phyloP scores from a whole-genome alignment of 768 basidiomycete genomes.

The Lentinula detonsa region DNA sequence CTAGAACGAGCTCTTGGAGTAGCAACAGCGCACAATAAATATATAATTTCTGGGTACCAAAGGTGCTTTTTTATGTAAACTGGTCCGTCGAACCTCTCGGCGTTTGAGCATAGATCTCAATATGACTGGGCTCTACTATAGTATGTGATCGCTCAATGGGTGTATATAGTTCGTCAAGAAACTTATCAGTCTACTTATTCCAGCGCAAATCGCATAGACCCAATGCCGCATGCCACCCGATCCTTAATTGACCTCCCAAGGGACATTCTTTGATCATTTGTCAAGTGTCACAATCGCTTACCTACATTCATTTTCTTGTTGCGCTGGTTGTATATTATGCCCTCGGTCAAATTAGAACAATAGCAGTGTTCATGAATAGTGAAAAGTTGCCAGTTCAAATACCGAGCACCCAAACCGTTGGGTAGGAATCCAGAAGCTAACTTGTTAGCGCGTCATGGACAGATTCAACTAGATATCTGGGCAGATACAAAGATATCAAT shows the following conservation, averaged over 20 bases:
- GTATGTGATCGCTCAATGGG: slow-evolving; percentile 36
- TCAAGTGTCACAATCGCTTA: too few species aligned
- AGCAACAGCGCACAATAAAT: slow-evolving; percentile 71
- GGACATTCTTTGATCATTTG: neutral
- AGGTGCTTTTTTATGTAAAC: slow-evolving; percentile 34
- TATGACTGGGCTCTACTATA: slow-evolving; percentile 72
- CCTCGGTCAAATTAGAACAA: too few species aligned
- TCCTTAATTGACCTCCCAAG: neutral
- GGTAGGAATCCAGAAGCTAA: too few species aligned
- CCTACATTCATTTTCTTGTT: too few species aligned
- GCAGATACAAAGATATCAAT: neutral
- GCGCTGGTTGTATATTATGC: too few species aligned
- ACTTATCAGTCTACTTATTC: neutral
- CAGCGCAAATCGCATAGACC: slow-evolving; percentile 67
- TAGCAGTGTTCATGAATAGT: too few species aligned
- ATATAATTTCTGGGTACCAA: slow-evolving; percentile 59
- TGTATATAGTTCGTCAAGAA: too few species aligned
- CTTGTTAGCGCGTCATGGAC: too few species aligned
- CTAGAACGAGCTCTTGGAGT: slow-evolving; percentile 31
- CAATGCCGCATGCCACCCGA: neutral
- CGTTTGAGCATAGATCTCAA: slow-evolving; percentile 36
- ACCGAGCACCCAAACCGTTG: too few species aligned
- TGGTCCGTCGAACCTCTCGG: too few species aligned
- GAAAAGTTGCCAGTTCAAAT: too few species aligned
- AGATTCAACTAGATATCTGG: too few species aligned